These are phyloP conservation scores for Pigoraptor vietnamica DNA, from an alignment of 78 protist genomes.

Conservation along the genomic window DNA sequence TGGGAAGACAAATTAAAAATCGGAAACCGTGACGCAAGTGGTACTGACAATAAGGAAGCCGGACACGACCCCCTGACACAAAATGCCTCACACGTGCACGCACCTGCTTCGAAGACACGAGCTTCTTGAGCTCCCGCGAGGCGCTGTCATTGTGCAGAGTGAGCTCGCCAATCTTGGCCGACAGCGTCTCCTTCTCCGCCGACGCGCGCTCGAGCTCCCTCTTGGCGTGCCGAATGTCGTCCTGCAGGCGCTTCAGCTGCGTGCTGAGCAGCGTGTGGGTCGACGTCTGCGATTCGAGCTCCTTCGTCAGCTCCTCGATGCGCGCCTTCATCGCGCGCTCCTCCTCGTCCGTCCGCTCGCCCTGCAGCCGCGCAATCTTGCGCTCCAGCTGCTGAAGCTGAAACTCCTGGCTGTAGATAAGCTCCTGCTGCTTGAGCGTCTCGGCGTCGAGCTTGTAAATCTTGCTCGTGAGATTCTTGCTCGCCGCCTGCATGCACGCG, in stretches of 20 bases:
- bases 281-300: slow-evolving; percentile 25
- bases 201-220: not conserved
- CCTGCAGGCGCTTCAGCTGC: not conserved
- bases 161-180: not conserved
- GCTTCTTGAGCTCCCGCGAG: not conserved
- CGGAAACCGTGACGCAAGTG: too few relatives aligned
- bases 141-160: not conserved
- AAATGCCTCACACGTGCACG: too few relatives aligned
- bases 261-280: slow-evolving; percentile 6
- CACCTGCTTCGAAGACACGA: slow-evolving; percentile 42
- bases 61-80: too few relatives aligned
- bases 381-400: slow-evolving; percentile 70
- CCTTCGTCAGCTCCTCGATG: slow-evolving; percentile 34
- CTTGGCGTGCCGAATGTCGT: not conserved
- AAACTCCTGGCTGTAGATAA: slow-evolving; percentile 67
- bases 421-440: slow-evolving; percentile 64
- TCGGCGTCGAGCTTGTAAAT: too few relatives aligned
- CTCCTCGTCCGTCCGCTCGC: slow-evolving; percentile 53
- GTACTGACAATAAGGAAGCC: too few relatives aligned
- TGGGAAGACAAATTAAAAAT: too few relatives aligned
- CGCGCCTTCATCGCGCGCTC: slow-evolving; percentile 24
- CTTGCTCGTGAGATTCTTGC: too few relatives aligned
- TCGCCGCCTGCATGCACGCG: too few relatives aligned
- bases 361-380: slow-evolving; percentile 34
- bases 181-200: not conserved